phyloP scores from a whole-genome alignment of 208 protist species.

The Endotrypanum monterogeii region DNA sequence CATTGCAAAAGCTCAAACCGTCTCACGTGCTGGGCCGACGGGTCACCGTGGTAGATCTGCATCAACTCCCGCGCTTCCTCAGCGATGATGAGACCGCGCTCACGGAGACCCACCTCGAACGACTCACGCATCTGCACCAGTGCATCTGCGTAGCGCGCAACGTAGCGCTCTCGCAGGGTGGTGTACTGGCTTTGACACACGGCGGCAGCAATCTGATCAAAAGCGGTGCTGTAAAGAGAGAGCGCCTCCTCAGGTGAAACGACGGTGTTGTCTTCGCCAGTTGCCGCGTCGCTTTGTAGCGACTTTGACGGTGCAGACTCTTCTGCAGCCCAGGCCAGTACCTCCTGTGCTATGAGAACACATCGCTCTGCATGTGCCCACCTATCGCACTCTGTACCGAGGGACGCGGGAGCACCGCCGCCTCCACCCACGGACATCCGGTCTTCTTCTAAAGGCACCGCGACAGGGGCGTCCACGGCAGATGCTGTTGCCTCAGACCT shows the following conservation, averaged over 20 bases:
- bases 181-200: constrained; percentile 29
- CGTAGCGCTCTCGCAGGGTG: constrained; percentile 22
- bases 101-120: not conserved
- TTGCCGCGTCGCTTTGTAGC: not conserved
- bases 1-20: not conserved
- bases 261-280: not conserved
- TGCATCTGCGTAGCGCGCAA: constrained; percentile 8
- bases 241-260: not conserved
- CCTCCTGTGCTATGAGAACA: constrained; percentile 1
- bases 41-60: constrained; percentile 5
- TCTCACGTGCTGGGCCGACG: constrained; percentile 5
- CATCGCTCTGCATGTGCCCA: not conserved
- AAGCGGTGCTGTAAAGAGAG: constrained; percentile 5
- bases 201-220: constrained; percentile 11
- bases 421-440: too few relatives aligned
- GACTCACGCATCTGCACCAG: constrained; percentile 7
- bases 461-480: not conserved
- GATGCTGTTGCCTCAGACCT: not conserved
- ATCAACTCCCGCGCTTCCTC: constrained; percentile 16
- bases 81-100: constrained; percentile 11
- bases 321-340: not conserved
- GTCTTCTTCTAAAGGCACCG: not conserved
- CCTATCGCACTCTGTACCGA: not conserved
- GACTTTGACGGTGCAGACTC: not conserved
- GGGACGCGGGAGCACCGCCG: not conserved